phyloP scores from a whole-genome alignment of 495 filamentous ascomycete genomes.

The Parmelia sp. region DNA sequence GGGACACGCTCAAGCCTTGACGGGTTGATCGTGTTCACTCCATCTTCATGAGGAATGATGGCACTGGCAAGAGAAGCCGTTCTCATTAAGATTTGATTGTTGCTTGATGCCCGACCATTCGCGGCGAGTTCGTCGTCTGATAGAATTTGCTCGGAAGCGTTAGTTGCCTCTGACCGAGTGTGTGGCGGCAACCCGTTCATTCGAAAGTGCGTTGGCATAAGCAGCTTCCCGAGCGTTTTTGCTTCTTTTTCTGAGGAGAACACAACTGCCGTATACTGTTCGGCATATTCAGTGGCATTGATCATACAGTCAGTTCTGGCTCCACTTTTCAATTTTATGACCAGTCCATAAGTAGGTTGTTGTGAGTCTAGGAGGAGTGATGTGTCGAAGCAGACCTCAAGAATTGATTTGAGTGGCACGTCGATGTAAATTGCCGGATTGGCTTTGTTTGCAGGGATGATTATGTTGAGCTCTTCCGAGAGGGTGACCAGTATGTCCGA shows the following conservation, averaged over 20 bases:
- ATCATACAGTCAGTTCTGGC: neutral
- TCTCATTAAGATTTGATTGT: neutral
- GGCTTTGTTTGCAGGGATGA: slow-evolving; percentile 15
- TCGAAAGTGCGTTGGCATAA: neutral
- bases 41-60: neutral
- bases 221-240: neutral
- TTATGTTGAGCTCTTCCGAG: slow-evolving; percentile 19
- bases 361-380: neutral
- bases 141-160: neutral
- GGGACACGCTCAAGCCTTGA: neutral
- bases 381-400: neutral
- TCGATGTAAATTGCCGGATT: slow-evolving; percentile 22
- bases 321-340: neutral
- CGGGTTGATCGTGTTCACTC: neutral
- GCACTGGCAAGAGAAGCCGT: neutral
- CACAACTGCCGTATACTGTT: neutral
- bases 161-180: neutral
- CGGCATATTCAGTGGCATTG: neutral
- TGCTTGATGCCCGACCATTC: neutral
- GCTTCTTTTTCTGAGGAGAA: slow-evolving; percentile 6
- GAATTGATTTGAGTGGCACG: slow-evolving; percentile 17
- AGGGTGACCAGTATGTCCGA: slow-evolving; percentile 22
- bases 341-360: neutral
- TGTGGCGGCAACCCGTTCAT: too few species aligned
- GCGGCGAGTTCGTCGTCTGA: neutral